Evolutionary conservation across 495 filamentous ascomycete genomes (phyloP).

Genomic region (Aspergillus funiculosus): DNA sequence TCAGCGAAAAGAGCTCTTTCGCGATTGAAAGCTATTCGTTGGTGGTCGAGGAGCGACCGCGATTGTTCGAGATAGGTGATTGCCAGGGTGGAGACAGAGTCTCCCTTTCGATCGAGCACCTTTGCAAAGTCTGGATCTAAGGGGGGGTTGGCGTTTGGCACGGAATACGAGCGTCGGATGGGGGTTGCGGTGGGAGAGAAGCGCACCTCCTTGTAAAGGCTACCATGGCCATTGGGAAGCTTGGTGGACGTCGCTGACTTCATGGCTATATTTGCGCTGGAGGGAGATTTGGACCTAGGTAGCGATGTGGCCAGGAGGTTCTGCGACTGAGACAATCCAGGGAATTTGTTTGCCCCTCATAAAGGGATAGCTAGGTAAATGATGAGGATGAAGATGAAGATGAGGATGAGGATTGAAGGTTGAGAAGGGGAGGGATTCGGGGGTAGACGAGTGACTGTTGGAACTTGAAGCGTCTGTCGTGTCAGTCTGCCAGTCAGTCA

Average conservation of each 20-base stretch:
- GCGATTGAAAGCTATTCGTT: slow-evolving; percentile 33
- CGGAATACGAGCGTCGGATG: slow-evolving; percentile 36
- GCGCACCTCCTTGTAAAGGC: slow-evolving; percentile 45
- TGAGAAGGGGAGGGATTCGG: neutral
- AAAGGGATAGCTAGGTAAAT: slow-evolving; percentile 1
- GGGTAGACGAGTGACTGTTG: neutral
- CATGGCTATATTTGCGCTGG: slow-evolving; percentile 21
- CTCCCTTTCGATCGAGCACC: slow-evolving; percentile 12
- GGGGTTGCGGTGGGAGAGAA: slow-evolving; percentile 42
- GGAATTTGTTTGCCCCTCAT: slow-evolving; percentile 13
- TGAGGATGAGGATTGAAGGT: neutral
- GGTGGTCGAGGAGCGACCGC: slow-evolving; percentile 38
- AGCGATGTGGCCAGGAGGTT: neutral
- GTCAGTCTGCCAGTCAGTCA: slow-evolving; percentile 1
- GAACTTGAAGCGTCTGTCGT: neutral
- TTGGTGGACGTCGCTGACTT: slow-evolving; percentile 24
- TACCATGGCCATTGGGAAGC: slow-evolving; percentile 35
- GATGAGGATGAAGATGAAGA: neutral
- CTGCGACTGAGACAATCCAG: slow-evolving; percentile 3
- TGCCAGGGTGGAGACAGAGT: slow-evolving; percentile 18
- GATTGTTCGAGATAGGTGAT: slow-evolving; percentile 38
- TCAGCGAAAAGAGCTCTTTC: slow-evolving; percentile 38
- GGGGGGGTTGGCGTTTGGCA: slow-evolving; percentile 31
- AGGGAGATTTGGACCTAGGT: neutral
- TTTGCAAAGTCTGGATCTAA: slow-evolving; percentile 15